phyloP scores from a whole-genome alignment of 2,329 filamentous ascomycete genomes.

The Colletotrichum cuscutae region DNA sequence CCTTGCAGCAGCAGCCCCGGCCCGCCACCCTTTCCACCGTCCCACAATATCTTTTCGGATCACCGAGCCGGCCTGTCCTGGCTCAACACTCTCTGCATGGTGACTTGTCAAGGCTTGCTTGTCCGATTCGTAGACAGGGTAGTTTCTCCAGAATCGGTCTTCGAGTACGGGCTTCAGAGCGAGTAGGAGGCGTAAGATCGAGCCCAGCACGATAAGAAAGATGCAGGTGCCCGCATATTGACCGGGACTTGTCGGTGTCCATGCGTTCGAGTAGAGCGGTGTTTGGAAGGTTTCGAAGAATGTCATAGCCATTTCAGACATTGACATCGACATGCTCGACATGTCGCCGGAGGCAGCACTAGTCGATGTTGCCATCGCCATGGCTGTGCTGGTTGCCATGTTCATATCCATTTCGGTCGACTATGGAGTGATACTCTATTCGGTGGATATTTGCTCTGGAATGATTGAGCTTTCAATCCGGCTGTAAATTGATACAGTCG shows the following conservation, averaged over 20 bases:
- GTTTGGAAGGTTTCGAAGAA: conserved; percentile 70
- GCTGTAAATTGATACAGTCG: not conserved
- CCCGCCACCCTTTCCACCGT: conserved; percentile 34
- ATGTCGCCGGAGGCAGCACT: not conserved
- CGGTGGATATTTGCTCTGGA: too few species aligned
- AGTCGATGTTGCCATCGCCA: conserved; percentile 24
- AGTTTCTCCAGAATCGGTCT: conserved; percentile 53
- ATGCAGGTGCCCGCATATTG: conserved; percentile 90
- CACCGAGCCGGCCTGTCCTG: not conserved
- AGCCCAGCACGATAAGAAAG: conserved; percentile 83
- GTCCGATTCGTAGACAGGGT: conserved; percentile 2
- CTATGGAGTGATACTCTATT: not conserved
- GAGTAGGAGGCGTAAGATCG: conserved; percentile 76
- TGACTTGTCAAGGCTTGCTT: not conserved
- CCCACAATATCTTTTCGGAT: conserved; percentile 2
- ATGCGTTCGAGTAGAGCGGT: conserved; percentile 69
- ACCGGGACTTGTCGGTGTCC: conserved; percentile 77
- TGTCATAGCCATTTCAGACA: conserved; percentile 45
- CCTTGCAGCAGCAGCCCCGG: conserved; percentile 26
- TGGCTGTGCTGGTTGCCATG: conserved; percentile 27
- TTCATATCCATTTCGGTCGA: conserved; percentile 5
- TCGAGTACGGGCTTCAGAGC: conserved; percentile 75
- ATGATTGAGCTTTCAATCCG: too few species aligned
- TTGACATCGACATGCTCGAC: conserved; percentile 46
- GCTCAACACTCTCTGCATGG: not conserved